phyloP scores from a whole-genome alignment of 176 grass and related monocot species.

The Raddia guianensis region DNA sequence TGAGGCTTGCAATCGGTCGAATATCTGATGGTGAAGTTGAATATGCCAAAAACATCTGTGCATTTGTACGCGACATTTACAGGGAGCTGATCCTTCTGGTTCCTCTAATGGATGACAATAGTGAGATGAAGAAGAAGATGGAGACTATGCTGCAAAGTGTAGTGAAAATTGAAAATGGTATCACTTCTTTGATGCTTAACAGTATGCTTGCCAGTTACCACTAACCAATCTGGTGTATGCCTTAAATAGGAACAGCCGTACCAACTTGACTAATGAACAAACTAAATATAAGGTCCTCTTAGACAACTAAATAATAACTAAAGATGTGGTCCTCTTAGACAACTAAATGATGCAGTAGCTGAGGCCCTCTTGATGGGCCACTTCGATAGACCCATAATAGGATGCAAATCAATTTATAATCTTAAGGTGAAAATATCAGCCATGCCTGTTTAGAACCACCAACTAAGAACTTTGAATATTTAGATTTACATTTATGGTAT shows the following conservation, averaged over 20 bases:
- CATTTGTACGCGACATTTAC: slow-evolving; percentile 90
- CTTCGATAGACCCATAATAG: slow-evolving; percentile 12
- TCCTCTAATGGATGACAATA: slow-evolving; percentile 94
- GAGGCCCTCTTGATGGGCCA: background rate
- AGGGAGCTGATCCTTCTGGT: slow-evolving; percentile 84
- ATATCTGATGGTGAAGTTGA: slow-evolving; percentile 98
- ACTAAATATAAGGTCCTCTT: background rate
- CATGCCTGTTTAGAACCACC: background rate
- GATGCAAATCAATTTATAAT: background rate
- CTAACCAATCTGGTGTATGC: background rate
- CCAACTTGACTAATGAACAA: slow-evolving; percentile 12
- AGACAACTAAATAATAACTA: background rate
- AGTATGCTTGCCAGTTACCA: slow-evolving; percentile 16
- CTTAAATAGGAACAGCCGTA: background rate
- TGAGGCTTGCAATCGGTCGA: slow-evolving; percentile 95
- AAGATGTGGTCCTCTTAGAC: background rate
- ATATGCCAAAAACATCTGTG: slow-evolving; percentile 89
- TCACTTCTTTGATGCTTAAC: slow-evolving; percentile 24
- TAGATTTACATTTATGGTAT: background rate
- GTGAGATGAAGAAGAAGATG: slow-evolving; percentile 99
- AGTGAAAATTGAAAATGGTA: slow-evolving; percentile 99
- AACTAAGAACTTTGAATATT: slow-evolving; percentile 1
- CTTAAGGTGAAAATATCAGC: slow-evolving; percentile 27
- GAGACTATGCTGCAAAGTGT: slow-evolving; percentile 93
- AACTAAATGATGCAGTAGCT: background rate